Evolutionary conservation across 345 rosid species (phyloP), one percentile per base, ranked within the genome.

Genomic region (Gossypium mustelinum): DNA sequence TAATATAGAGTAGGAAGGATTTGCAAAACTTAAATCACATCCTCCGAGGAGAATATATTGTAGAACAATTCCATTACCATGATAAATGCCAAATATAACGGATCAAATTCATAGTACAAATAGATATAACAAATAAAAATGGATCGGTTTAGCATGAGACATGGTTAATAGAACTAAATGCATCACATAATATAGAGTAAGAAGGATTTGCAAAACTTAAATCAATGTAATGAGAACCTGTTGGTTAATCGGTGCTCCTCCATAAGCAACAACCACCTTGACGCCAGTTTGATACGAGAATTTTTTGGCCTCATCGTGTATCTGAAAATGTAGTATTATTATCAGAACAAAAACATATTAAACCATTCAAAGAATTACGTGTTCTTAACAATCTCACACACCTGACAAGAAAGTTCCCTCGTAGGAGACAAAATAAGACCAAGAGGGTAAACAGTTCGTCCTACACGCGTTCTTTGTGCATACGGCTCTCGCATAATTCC

Each of bases 341-440:
- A 73, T 54, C 68, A 59, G 22, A 58, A 45, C 60, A 22, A 22
- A 57, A 57, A 22, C 62, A 57, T 13, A 22, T 22, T 9, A 57
- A 57, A 57, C 29, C 62, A 57, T 57, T 57, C 14, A 57, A 22
- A 57, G 62, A 22, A 57, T 18, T 57, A 57, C 34, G 10, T 57
- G 7, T 20, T 57, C 29, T 34, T 57, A 22, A 10, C 29, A 57
- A 22, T 57, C 62, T 9, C 27, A 57, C 62, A 18, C 27, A 57
- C 62, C 27, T 57, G 62, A 57, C 62, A 57, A 22, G 62, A 57
- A 22, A 57, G 62, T 81, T 95, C 99, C 81, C 99, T 91, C 0
- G 99, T 95, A 20, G 99, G 99, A 74, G 99, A 91, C n/a, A 95
- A 94, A 79, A 95, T 95, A 73, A 95, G 97, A 71, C 98, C 97